A percentile compares a stretch with the other conserved stretches of the same genome.
Evolutionary conservation across 257 asterid genomes (phyloP).

Genomic region (Paulownia fortunei): DNA sequence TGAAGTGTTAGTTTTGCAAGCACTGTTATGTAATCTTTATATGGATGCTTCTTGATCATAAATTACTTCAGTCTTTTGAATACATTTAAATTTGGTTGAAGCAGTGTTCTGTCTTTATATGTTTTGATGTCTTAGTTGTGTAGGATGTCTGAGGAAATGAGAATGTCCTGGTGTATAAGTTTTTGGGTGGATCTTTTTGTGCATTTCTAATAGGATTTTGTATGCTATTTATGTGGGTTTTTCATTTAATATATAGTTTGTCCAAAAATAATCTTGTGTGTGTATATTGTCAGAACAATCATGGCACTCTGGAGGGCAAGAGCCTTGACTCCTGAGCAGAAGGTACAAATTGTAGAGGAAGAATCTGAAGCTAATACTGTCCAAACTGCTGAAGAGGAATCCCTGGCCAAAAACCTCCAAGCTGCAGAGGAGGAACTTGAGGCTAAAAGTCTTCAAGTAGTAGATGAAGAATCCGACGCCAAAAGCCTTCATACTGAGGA

Average conservation of each 20-base stretch:
- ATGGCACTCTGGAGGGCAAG: conserved; percentile 96
- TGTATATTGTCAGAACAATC: conserved; percentile 67
- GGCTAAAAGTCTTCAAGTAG: conserved; percentile 45
- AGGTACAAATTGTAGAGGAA: conserved; percentile 84
- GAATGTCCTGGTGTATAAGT: not conserved
- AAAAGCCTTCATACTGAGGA: conserved; percentile 72
- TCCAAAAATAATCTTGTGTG: conserved; percentile 15
- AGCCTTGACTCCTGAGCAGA: conserved; percentile 94
- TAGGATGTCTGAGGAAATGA: not conserved
- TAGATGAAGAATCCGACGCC: conserved; percentile 74
- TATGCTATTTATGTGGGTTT: not conserved
- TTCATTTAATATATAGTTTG: not conserved
- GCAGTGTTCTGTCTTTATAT: not conserved
- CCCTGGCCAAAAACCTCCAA: conserved; percentile 53
- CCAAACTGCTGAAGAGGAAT: conserved; percentile 73
- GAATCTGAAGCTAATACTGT: conserved; percentile 67
- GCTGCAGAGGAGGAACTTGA: conserved; percentile 64
- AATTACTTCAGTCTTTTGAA: not conserved
- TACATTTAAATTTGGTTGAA: not conserved
- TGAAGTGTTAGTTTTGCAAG: not conserved
- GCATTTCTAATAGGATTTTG: not conserved
- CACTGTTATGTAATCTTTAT: not conserved
- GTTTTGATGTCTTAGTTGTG: not conserved
- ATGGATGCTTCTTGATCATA: not conserved
- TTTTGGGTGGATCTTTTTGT: not conserved